Evolutionary conservation across 345 rosid species (phyloP).

Genomic region (Eucalyptus marginata): DNA sequence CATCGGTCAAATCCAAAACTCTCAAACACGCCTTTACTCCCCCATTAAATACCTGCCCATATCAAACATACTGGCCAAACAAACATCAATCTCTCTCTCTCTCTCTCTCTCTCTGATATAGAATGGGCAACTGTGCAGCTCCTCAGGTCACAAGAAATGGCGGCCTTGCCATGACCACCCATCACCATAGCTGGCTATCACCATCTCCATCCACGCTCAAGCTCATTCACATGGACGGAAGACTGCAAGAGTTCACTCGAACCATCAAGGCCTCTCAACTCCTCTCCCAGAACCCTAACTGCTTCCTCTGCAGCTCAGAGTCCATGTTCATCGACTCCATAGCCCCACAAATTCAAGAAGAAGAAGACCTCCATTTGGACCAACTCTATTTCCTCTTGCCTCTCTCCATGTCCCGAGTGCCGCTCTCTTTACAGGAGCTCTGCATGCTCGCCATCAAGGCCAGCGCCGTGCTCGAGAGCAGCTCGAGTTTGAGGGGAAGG

Average conservation of each 20-base stretch:
- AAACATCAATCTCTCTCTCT: neutral
- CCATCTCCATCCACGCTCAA: slow-evolving; percentile 15
- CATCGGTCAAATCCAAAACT: neutral
- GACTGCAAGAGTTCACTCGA: slow-evolving; percentile 6
- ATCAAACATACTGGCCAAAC: neutral
- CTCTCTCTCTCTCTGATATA: neutral
- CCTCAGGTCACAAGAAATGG: neutral
- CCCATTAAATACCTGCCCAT: neutral
- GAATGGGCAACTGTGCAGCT: neutral
- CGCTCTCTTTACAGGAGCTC: neutral
- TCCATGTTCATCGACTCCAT: neutral
- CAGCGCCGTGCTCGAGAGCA: neutral
- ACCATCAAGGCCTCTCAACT: neutral
- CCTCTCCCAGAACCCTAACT: neutral
- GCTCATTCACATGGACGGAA: slow-evolving; percentile 21
- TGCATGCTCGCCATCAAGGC: neutral
- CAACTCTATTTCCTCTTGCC: slow-evolving; percentile 49
- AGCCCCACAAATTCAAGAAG: neutral
- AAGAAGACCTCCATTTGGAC: neutral
- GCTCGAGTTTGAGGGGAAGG: neutral
- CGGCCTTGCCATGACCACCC: neutral
- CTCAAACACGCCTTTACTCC: neutral
- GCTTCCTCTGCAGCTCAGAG: neutral
- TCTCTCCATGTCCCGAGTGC: slow-evolving; percentile 33
- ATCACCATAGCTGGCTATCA: neutral